Evolutionary conservation across 164 flowering plant species (phyloP), one percentile per base, ranked within the genome.

Genomic region (Macadamia tetraphylla): DNA sequence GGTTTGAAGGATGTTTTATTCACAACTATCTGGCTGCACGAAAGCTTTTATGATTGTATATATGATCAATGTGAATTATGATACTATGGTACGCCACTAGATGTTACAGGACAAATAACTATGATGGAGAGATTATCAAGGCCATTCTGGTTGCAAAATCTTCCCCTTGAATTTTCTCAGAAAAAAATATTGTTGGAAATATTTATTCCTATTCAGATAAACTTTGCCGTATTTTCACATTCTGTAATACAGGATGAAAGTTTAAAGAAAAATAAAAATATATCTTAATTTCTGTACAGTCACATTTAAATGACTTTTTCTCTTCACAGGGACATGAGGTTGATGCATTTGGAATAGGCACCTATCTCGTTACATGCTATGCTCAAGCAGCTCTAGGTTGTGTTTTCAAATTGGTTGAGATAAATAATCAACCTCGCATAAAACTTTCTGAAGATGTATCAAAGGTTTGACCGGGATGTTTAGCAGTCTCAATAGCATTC

Each of bases 401-500:
- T 77, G 99, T 95, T 65, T 92, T 91, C 86, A 95, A 95, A 80
- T 86, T 95, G 71, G 98, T 95, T 63, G 99, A 95, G 80, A 95
- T 95, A 73, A 91, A 92, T 70, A 78, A 81, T 72, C 96, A 91
- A 76, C 99, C 99, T 51, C 96, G 98, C 10, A 95, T 92, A 57
- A 92, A 95, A 66, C 91, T 95, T 43, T 95, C 99, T 49, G 99
- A 95, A 86, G 99, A 95, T 80, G 90, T 95, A 70, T 72, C 99
- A 63, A 95, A 95, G 99, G 99, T 95, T 71, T 73, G 78, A 58
- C 73, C 59, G 60, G 61, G 58, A 46, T 60, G 7, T 55, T 56
- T 48, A 71, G 32, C 48, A 64, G 55, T 63, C 66, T 70, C 70
- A 35, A 35, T 35, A 5, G 40, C 5, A 35, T 35, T 35, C 17